These are phyloP conservation scores for Gyromitra esculenta DNA, from an alignment of 2,329 filamentous ascomycete species.

Conservation along the genomic window DNA sequence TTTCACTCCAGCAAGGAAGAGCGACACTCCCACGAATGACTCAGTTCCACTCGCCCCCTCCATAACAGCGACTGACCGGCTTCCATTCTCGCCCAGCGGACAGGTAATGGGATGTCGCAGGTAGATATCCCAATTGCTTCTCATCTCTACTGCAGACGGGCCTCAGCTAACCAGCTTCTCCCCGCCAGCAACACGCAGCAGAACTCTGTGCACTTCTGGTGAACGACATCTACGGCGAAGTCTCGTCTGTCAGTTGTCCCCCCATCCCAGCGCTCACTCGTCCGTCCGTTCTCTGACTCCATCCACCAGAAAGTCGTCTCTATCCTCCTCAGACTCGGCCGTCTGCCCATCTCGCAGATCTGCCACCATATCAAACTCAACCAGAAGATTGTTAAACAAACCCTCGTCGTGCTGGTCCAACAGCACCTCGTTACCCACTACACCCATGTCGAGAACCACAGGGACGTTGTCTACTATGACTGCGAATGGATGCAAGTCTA, in stretches of 20 bases:
- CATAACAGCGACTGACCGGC: slow-evolving; percentile 18
- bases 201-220: slow-evolving; percentile 92
- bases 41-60: slow-evolving; percentile 21
- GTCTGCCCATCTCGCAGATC: slow-evolving; percentile 76
- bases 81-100: slow-evolving; percentile 26
- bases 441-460: slow-evolving; percentile 69
- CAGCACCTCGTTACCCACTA: slow-evolving; percentile 84
- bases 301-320: slow-evolving; percentile 80
- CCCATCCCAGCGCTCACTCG: not conserved
- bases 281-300: slow-evolving; percentile 32
- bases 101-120: slow-evolving; percentile 55
- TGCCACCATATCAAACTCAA: slow-evolving; percentile 76
- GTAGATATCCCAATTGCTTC: slow-evolving; percentile 26
- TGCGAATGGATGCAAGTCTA: slow-evolving; percentile 84
- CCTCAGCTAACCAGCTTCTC: slow-evolving; percentile 22
- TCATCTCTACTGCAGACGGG: slow-evolving; percentile 2
- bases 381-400: slow-evolving; percentile 79
- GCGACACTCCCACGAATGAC: slow-evolving; percentile 21
- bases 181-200: slow-evolving; percentile 72
- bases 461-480: slow-evolving; percentile 76
- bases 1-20: not conserved
- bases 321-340: slow-evolving; percentile 79
- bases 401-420: slow-evolving; percentile 84
- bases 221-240: slow-evolving; percentile 87
- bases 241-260: slow-evolving; percentile 78